Evolutionary conservation across 495 filamentous ascomycete genomes (phyloP), one percentile per base, ranked within the genome.

Genomic region (Penicillium pulvis): DNA sequence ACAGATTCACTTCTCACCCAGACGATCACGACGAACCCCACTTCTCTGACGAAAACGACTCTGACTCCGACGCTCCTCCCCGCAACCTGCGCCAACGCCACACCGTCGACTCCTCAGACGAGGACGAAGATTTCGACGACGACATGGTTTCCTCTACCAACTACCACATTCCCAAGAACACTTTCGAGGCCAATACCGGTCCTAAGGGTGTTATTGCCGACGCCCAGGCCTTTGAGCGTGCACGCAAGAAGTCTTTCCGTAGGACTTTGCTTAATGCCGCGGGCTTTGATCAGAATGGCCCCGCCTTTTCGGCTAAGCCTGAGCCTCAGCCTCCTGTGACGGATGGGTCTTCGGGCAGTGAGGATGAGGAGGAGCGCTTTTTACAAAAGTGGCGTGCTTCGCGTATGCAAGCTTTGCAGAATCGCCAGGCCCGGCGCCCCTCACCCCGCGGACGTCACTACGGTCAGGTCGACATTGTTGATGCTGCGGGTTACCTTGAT

Each of bases 201-300:
- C 95, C 97, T 55, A 98, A 98, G 77, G 94, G 94, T 62, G 94
- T 98, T 71, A 97, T 98, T 59, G 92, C 95, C 62, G 94, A 98
- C 68, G 94, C 94, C 24, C 85, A 90, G 60, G 87, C 90, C 53
- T 98, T 93, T 68, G 92, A 97, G 73, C 84, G 87, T 53, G 91
- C 93, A 11, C 85, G 85, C 51, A 88, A 87, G 62, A 80, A 76
- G 61, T 89, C 83, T 49, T 81, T 82, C 69, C 80, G 81, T 31
- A 66, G 69, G 45, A 82, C 81, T 17, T 67, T 83, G 28, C 73
- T 78, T 44, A 67, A 64, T 57, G 68, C 65, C 44, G 68, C 76
- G 30, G 61, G 70, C 47, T 53, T 71, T 30, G 68, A 76, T 48
- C 60, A 55, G 48, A 60, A 61, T 51, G 61, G 57, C 30, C 53